These are phyloP conservation scores for Geranium rotundifolium DNA, from an alignment of 345 rosid species.

Conservation along the genomic window DNA sequence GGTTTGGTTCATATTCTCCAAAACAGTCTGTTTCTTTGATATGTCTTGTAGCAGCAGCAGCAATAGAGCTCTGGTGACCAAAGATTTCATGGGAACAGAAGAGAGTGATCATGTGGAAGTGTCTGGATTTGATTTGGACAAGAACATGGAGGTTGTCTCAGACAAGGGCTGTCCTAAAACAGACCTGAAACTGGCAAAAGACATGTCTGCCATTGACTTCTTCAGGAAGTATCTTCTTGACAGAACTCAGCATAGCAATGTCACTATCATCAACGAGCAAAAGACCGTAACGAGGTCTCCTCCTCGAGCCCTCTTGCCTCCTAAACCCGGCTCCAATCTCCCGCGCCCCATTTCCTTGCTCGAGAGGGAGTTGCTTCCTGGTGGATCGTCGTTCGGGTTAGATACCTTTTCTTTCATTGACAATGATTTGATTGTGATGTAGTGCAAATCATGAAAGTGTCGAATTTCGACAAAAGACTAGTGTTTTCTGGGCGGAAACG, in stretches of 20 bases:
- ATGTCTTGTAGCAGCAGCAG: too few species aligned
- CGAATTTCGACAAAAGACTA: too few species aligned
- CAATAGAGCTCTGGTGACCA: background rate
- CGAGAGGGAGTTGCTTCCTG: constrained; percentile 14
- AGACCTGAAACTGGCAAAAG: background rate
- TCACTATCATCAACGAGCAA: constrained; percentile 9
- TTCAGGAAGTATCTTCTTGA: constrained; percentile 11
- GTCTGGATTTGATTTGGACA: too few species aligned
- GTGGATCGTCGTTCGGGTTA: constrained; percentile 9
- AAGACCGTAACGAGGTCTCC: background rate
- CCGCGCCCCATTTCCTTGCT: constrained; percentile 15
- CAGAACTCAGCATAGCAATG: background rate
- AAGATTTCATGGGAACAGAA: background rate
- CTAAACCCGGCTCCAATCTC: background rate
- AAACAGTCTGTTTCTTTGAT: too few species aligned
- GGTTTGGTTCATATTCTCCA: too few species aligned
- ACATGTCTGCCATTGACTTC: constrained; percentile 9
- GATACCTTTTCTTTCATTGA: background rate
- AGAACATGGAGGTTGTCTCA: background rate
- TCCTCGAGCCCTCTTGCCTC: background rate
- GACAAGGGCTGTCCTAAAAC: background rate
- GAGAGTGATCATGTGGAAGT: background rate
- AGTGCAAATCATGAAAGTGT: too few species aligned
- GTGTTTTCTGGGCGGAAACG: too few species aligned
- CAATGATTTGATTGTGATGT: background rate